Percentiles rank a stretch among this genome's conserved stretches.
Evolutionary conservation across 352 stramenopile genomes (phyloP).

Genomic region (Phytophthora cactorum): DNA sequence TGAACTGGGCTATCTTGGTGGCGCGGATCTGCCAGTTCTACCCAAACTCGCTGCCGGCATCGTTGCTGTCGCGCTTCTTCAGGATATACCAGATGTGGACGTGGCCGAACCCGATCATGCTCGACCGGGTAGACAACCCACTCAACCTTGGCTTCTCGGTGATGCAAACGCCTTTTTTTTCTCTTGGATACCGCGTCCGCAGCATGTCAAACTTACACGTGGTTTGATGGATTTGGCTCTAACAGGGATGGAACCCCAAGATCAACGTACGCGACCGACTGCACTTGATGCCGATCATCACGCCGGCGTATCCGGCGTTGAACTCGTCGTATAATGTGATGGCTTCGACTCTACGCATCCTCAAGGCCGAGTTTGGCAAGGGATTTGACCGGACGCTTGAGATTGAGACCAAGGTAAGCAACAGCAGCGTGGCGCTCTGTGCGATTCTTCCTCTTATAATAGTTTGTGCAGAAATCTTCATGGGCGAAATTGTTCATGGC

Average conservation of each 20-base stretch:
- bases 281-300: constrained; percentile 99
- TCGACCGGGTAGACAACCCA: constrained; percentile 67
- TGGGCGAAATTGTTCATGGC: constrained; percentile 85
- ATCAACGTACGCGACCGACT: constrained; percentile 81
- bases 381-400: constrained; percentile 66
- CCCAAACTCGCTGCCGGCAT: constrained; percentile 81
- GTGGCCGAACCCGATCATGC: constrained; percentile 95
- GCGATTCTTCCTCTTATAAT: background rate
- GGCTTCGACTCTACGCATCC: constrained; percentile 88
- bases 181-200: constrained; percentile 5
- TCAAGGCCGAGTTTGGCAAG: constrained; percentile 91
- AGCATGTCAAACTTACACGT: constrained; percentile 14
- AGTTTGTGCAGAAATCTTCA: constrained; percentile 54
- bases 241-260: constrained; percentile 91
- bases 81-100: constrained; percentile 94
- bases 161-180: constrained; percentile 32
- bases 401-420: constrained; percentile 84
- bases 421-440: background rate
- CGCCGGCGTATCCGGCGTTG: constrained; percentile 97
- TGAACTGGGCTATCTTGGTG: constrained; percentile 99
- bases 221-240: constrained; percentile 9
- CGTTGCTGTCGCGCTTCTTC: constrained; percentile 96
- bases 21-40: constrained; percentile 95
- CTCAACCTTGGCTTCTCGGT: constrained; percentile 68
- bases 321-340: constrained; percentile 99